Percentiles rank a stretch among this genome's conserved stretches.
These are phyloP conservation scores for Alternaria atra DNA, from an alignment of 2,329 filamentous ascomycete species.

Conservation along the genomic window DNA sequence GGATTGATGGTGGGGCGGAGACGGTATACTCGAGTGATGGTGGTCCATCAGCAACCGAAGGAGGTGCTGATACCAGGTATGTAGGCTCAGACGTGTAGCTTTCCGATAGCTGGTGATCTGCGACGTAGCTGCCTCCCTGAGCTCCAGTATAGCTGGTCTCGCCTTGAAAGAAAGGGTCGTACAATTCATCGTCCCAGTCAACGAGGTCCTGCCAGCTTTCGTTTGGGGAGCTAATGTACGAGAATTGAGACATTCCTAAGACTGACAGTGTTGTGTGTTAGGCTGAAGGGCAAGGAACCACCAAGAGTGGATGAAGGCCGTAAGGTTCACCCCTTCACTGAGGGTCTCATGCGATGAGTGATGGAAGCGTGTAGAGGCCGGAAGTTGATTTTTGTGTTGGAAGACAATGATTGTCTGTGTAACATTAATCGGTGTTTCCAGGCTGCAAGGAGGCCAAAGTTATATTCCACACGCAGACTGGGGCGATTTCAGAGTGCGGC, in stretches of 20 bases:
- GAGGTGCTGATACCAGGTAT: slow-evolving; percentile 33
- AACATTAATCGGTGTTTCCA: neutral
- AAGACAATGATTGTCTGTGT: slow-evolving; percentile 10
- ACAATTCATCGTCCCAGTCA: slow-evolving; percentile 42
- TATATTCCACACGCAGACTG: slow-evolving; percentile 22
- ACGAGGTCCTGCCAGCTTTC: slow-evolving; percentile 44
- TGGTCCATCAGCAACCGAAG: slow-evolving; percentile 36
- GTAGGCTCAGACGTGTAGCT: slow-evolving; percentile 34
- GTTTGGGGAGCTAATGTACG: slow-evolving; percentile 23
- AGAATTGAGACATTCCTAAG: slow-evolving; percentile 27
- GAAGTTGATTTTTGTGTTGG: slow-evolving; percentile 8
- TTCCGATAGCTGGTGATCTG: slow-evolving; percentile 28
- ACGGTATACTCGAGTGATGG: slow-evolving; percentile 39
- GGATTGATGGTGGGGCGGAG: slow-evolving; percentile 41
- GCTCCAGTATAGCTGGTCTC: slow-evolving; percentile 23
- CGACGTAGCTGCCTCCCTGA: slow-evolving; percentile 19
- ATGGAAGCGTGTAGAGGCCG: slow-evolving; percentile 6
- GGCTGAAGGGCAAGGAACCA: slow-evolving; percentile 1
- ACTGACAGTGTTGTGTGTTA: neutral
- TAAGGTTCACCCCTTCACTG: slow-evolving; percentile 14
- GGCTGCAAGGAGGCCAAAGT: slow-evolving; percentile 23
- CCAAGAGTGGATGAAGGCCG: slow-evolving; percentile 1
- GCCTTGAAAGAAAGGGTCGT: slow-evolving; percentile 38
- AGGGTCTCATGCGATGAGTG: slow-evolving; percentile 20
- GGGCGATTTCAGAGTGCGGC: slow-evolving; percentile 22